Base-by-base conservation (phyloP, 495 filamentous ascomycete genomes). In the Tirmania nivea region DNA sequence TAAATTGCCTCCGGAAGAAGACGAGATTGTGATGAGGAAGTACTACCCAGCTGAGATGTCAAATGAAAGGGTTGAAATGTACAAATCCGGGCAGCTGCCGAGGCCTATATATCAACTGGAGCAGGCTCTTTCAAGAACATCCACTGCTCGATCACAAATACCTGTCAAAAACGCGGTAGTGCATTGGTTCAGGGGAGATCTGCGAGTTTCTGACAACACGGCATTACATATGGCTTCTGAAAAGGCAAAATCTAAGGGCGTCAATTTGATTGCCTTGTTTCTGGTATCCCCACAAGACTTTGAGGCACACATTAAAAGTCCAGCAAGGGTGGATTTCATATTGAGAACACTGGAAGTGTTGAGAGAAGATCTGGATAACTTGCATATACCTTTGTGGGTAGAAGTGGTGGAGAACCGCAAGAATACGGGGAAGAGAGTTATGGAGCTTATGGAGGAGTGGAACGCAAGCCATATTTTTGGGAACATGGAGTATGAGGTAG, bases 171-270 rank as follows among this genome's bases (percentile, higher is more conserved):
- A 75, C 31, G 78, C 80, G 0, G 84, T 94, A 0, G 76, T 94
- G 7, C 84, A 93, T 68, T 93, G 88, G 88, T 93, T 88, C 69
- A 90, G 92, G 65, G 78, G 76, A 54, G 87, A 94, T 65, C 66
- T 94, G 49, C 72, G 88, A 7, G 70, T 74, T 1, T 60, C 67
- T 7, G 88, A 94, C 60, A 94, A 94, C 59, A 79, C 78, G 16
- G 78, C 78, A 0, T 63, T 94, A 48, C 70, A 74, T 57, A 63
- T 75, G 55, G 88, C 87, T 3, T 78, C 73, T 45, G 69, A 79
- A 56, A 52, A 54, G 37, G 31, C 35, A 31, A 35, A 48, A 17
- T 16, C 11, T 10, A 73, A 76, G 31, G 71, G 73, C 0, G 70
- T 85, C 3, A 81, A 82, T 8, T 67, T 94, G 52, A 77, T 94